A percentile compares a stretch with the other conserved stretches of the same genome.
These are phyloP conservation scores for Phytophthora boehmeriae DNA, from an alignment of 352 stramenopile genomes.

Conservation along the genomic window DNA sequence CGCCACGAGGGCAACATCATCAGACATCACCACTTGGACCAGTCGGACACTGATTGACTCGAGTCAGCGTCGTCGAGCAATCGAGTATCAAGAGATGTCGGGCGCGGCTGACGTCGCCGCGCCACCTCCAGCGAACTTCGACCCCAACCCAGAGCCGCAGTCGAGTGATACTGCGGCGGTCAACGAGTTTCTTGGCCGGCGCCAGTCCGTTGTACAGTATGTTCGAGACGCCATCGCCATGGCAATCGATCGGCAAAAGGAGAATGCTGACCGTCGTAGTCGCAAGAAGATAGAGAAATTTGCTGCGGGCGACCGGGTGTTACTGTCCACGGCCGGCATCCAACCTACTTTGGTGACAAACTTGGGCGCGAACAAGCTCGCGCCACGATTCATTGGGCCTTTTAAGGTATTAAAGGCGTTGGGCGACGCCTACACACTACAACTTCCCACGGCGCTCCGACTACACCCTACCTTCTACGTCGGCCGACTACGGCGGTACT, in stretches of 20 bases:
- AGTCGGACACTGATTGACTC: constrained; percentile 1
- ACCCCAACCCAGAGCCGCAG: neutral
- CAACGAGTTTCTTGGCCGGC: neutral
- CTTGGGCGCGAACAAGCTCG: constrained; percentile 10
- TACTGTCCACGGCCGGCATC: constrained; percentile 18
- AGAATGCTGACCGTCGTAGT: constrained; percentile 15
- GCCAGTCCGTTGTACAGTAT: neutral
- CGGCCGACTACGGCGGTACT: constrained; percentile 6
- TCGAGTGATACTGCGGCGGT: neutral
- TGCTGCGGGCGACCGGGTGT: constrained; percentile 11
- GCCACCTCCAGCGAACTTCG: neutral
- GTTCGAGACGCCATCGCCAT: constrained; percentile 6
- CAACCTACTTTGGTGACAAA: constrained; percentile 3
- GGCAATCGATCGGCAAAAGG: constrained; percentile 14
- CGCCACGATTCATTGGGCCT: constrained; percentile 13
- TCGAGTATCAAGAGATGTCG: neutral
- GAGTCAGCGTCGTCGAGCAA: neutral
- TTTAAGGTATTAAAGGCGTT: constrained; percentile 9
- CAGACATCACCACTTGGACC: constrained; percentile 1
- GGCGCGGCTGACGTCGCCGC: neutral
- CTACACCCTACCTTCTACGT: constrained; percentile 25
- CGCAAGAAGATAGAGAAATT: constrained; percentile 14
- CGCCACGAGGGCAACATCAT: neutral
- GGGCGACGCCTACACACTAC: constrained; percentile 13
- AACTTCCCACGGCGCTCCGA: constrained; percentile 9